Conservation (phyloP, 2,329 filamentous ascomycete species). For the Venturia aucupariae region DNA sequence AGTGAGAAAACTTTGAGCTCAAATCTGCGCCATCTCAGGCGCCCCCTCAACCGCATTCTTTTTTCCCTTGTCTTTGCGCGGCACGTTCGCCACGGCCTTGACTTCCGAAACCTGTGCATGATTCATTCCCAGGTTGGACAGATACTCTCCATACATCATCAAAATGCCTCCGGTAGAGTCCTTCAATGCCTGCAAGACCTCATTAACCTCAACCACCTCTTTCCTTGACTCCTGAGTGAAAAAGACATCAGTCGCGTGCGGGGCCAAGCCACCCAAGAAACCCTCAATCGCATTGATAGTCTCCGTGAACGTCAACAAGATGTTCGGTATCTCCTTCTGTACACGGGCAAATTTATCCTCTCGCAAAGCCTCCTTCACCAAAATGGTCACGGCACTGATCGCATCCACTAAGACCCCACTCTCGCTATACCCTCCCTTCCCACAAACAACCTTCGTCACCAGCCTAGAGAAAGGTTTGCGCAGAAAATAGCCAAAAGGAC, state of each 20-base stretch:
- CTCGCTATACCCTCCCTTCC: slow-evolving; percentile 58
- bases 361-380: slow-evolving; percentile 62
- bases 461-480: slow-evolving; percentile 58
- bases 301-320: slow-evolving; percentile 63
- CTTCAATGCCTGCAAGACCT: slow-evolving; percentile 56
- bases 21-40: slow-evolving; percentile 13
- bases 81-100: slow-evolving; percentile 43
- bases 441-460: slow-evolving; percentile 59
- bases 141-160: slow-evolving; percentile 64
- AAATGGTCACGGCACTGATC: slow-evolving; percentile 47
- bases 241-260: slow-evolving; percentile 71
- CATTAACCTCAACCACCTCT: slow-evolving; percentile 56
- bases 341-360: slow-evolving; percentile 84
- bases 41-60: slow-evolving; percentile 20
- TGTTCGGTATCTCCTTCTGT: slow-evolving; percentile 65
- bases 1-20: no score
- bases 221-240: slow-evolving; percentile 36
- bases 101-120: slow-evolving; percentile 64
- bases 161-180: slow-evolving; percentile 57
- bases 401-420: slow-evolving; percentile 61
- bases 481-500: slow-evolving; percentile 45
- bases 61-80: slow-evolving; percentile 15
- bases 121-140: slow-evolving; percentile 59
- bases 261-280: slow-evolving; percentile 50
- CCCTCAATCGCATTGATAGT: slow-evolving; percentile 61